Evolutionary conservation across 805 yeast species (phyloP).

Genomic region (Kodamaea kakaduensis): DNA sequence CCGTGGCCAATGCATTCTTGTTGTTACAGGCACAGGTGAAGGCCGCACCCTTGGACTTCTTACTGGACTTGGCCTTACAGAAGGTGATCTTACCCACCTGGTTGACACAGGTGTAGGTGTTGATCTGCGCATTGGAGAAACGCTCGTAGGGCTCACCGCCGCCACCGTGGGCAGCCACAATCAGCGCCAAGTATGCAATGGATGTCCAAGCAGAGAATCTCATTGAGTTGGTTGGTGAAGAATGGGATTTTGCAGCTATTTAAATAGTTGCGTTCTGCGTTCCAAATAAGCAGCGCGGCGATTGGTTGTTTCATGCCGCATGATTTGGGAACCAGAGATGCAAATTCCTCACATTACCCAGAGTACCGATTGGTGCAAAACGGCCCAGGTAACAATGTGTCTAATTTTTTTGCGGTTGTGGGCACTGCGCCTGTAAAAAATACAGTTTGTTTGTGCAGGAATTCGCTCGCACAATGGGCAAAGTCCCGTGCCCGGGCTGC

Average conservation of each 20-base stretch:
- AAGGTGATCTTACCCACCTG: background rate
- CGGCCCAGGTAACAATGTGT: too few species aligned
- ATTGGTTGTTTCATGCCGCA: too few species aligned
- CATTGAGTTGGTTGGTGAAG: background rate
- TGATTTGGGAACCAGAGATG: too few species aligned
- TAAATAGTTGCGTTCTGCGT: too few species aligned
- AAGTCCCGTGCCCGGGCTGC: too few species aligned
- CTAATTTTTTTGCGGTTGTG: too few species aligned
- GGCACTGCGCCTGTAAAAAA: too few species aligned
- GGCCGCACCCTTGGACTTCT: background rate
- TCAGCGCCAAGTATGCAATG: background rate
- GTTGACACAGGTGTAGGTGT: conserved; percentile 1
- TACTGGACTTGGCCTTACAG: background rate
- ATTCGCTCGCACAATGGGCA: too few species aligned
- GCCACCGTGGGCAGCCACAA: background rate
- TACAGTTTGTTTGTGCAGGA: too few species aligned
- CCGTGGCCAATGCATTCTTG: conserved; percentile 6
- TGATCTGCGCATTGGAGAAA: conserved; percentile 2
- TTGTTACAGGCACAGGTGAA: conserved; percentile 2
- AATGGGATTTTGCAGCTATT: conserved; percentile 2
- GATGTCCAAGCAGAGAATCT: background rate
- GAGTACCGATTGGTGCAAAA: too few species aligned
- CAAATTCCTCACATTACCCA: too few species aligned
- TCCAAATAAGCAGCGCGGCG: too few species aligned
- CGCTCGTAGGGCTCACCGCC: background rate